phyloP scores from a whole-genome alignment of 2,329 filamentous ascomycete species.

The Trichoderma sp. region DNA sequence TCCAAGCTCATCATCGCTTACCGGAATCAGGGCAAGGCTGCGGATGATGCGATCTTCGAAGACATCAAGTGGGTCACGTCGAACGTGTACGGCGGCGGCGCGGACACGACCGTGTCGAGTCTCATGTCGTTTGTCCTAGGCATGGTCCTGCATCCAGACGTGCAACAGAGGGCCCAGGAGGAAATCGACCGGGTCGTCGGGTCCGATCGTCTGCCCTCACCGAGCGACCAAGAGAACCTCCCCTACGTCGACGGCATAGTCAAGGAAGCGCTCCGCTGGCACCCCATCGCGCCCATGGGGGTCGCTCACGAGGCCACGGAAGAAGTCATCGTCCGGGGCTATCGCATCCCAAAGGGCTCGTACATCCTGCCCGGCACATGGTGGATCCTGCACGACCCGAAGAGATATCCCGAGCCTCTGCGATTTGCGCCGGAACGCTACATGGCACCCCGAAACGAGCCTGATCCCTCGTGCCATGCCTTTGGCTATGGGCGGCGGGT shows the following conservation, averaged over 20 bases:
- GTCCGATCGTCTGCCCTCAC: neutral
- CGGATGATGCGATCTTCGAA: neutral
- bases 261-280: neutral
- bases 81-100: neutral
- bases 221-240: neutral
- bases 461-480: neutral
- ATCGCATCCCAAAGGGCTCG: conserved; percentile 14
- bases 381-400: conserved; percentile 9
- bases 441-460: conserved; percentile 33
- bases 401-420: conserved; percentile 46
- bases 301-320: neutral
- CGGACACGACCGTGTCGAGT: neutral
- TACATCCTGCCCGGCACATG: neutral
- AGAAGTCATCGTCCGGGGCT: neutral
- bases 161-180: conserved; percentile 15
- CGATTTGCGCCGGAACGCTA: conserved; percentile 38
- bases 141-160: conserved; percentile 1
- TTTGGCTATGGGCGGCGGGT: conserved; percentile 24
- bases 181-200: conserved; percentile 18
- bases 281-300: neutral
- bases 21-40: neutral
- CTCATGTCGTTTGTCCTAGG: neutral
- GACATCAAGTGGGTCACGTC: neutral
- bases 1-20: neutral
- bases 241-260: conserved; percentile 1